Evolutionary conservation across 306 rosid species (phyloP), one percentile per base, ranked within the genome.

Genomic region (Vachellia collinsii): DNA sequence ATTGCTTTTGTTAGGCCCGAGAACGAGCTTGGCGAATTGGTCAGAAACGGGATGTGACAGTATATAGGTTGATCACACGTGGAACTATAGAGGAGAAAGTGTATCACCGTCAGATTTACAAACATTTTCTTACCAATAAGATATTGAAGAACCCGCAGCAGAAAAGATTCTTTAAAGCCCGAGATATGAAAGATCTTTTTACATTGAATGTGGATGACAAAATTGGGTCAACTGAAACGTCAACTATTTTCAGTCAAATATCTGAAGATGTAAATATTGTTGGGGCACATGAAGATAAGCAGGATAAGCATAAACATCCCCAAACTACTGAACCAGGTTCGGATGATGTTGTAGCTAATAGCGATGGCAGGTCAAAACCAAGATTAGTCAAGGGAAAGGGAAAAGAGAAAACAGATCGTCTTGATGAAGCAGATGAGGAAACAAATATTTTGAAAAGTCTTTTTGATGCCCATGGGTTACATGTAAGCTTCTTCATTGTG

Each of bases 21-120:
- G 99, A 93, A 86, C 94, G 98, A 48, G 98, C 99, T 70, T 95
- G 97, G 99, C 93, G 99, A 80, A 93, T 95, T 73, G 99, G 99
- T 88, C 99, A 95, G 90, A 89, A 90, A 84, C 90, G 93, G 77
- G 99, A 95, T 74, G 99, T 95, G 23, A 93, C 94, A 46, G 88
- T 95, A 51, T 95, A 93, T 82, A 93, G 99, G 87, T 90, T 93
- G 87, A 93, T 95, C 77, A 95, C 97, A 14, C 91, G 97, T 43
- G 98, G 99, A 84, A 93, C 99, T 53, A 92, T 95, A 76, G 98
- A 95, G 89, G 99, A 93, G 90, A 93, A 93, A 84, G 96, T 95
- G 39, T 95, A 95, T 86, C 97, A 95, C 86, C 88, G 99, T 73
- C 99, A 95, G 87, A 95, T 93, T 83, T 95, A 95, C 89, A 95